A percentile compares a stretch with the other conserved stretches of the same genome.
These are phyloP conservation scores for Amaranthus tricolor DNA, from an alignment of 179 eudicot species.

Conservation along the genomic window DNA sequence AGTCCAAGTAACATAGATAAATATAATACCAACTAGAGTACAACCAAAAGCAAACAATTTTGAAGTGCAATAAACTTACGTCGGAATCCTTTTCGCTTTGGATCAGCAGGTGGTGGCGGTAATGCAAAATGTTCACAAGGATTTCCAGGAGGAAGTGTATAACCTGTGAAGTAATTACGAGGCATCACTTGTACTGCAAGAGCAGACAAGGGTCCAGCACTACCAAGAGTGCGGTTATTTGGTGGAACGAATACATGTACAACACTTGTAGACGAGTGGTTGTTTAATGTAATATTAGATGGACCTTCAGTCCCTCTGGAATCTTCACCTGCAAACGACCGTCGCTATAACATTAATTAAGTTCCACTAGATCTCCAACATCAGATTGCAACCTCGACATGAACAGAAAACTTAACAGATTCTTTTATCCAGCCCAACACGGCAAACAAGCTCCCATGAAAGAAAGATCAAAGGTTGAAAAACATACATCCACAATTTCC, in stretches of 20 bases:
- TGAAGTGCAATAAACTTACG: conserved; percentile 32
- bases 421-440: neutral
- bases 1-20: too few species aligned
- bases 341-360: conserved; percentile 9
- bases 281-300: conserved; percentile 38
- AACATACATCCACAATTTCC: neutral
- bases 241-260: neutral
- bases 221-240: conserved; percentile 24
- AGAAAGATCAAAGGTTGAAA: neutral
- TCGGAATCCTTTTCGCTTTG: conserved; percentile 47
- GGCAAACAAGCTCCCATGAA: neutral
- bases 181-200: conserved; percentile 25
- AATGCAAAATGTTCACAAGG: conserved; percentile 45
- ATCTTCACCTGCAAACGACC: conserved; percentile 64
- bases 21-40: too few species aligned
- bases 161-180: conserved; percentile 70
- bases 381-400: neutral
- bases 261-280: conserved; percentile 7
- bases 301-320: conserved; percentile 34
- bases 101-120: conserved; percentile 55
- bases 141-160: conserved; percentile 56
- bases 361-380: neutral
- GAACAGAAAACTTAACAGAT: neutral
- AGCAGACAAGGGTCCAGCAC: conserved; percentile 18
- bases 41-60: neutral